These are phyloP conservation scores for Cavenderia fasciculata DNA, from an alignment of 78 protist genomes.

Conservation along the genomic window DNA sequence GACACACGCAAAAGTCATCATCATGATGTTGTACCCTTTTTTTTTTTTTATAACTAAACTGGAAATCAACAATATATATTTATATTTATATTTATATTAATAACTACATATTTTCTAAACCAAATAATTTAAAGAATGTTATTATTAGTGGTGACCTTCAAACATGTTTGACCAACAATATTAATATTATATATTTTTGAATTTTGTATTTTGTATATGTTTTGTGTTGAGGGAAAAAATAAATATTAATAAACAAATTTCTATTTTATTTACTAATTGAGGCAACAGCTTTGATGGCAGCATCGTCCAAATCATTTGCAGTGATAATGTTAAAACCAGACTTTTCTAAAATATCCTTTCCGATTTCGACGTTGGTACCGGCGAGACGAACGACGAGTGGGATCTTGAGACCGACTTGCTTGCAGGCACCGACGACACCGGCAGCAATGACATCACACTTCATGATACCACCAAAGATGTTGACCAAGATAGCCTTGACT, in stretches of 20 bases:
- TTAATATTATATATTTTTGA: background rate
- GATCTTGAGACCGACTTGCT: slow-evolving; percentile 64
- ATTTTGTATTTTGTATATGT: background rate
- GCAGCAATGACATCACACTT: slow-evolving; percentile 93
- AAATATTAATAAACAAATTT: background rate
- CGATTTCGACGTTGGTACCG: slow-evolving; percentile 92
- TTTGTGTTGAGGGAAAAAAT: background rate
- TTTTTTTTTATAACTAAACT: too few relatives aligned
- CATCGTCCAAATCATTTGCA: slow-evolving; percentile 92
- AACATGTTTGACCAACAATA: background rate
- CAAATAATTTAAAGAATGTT: too few relatives aligned
- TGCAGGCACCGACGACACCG: slow-evolving; percentile 92
- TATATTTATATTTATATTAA: too few relatives aligned
- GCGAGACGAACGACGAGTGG: slow-evolving; percentile 93
- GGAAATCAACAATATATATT: too few relatives aligned
- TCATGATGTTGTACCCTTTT: too few relatives aligned
- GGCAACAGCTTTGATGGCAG: slow-evolving; percentile 90
- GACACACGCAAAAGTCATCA: too few relatives aligned
- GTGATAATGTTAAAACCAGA: slow-evolving; percentile 85
- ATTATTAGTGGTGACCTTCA: too few relatives aligned
- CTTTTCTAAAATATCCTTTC: slow-evolving; percentile 82
- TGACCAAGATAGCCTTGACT: slow-evolving; percentile 90
- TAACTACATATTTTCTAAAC: too few relatives aligned
- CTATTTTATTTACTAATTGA: slow-evolving; percentile 18
- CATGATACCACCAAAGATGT: slow-evolving; percentile 98